Percentiles rank a stretch among this genome's conserved stretches.
These are phyloP conservation scores for Backusella liffmaniae DNA, from an alignment of 192 early-diverging fungal species.

Conservation along the genomic window DNA sequence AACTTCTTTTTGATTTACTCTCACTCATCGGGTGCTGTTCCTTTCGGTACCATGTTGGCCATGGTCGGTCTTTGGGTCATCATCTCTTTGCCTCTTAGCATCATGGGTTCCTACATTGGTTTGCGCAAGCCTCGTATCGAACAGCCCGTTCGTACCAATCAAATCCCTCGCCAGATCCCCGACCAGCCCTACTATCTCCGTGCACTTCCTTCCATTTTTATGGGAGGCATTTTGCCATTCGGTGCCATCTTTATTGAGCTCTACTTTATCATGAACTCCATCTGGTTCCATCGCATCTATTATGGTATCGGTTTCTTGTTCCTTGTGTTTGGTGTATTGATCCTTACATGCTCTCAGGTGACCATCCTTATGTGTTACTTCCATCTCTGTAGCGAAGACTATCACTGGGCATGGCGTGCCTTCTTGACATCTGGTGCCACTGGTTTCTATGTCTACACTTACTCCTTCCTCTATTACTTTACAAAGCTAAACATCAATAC, in stretches of 20 bases:
- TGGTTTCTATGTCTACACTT: slow-evolving; percentile 85
- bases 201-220: slow-evolving; percentile 67
- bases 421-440: slow-evolving; percentile 86
- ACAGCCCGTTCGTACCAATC: slow-evolving; percentile 84
- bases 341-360: slow-evolving; percentile 83
- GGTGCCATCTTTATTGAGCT: slow-evolving; percentile 95
- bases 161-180: slow-evolving; percentile 92
- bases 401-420: slow-evolving; percentile 87
- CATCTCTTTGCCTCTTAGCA: slow-evolving; percentile 80
- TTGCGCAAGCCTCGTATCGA: slow-evolving; percentile 68
- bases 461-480: slow-evolving; percentile 86
- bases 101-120: slow-evolving; percentile 74
- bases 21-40: slow-evolving; percentile 86
- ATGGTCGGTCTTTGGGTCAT: slow-evolving; percentile 80
- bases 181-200: slow-evolving; percentile 82
- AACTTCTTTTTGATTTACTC: slow-evolving; percentile 85
- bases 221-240: slow-evolving; percentile 89
- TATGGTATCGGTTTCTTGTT: slow-evolving; percentile 93
- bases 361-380: slow-evolving; percentile 89
- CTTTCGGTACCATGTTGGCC: slow-evolving; percentile 82
- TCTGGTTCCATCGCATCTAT: slow-evolving; percentile 92
- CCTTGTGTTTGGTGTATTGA: slow-evolving; percentile 82
- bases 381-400: slow-evolving; percentile 83
- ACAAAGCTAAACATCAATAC: slow-evolving; percentile 77
- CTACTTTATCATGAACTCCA: slow-evolving; percentile 94